Base-by-base conservation (phyloP, 495 filamentous ascomycete genomes). In the Hypoxylon cercidicola region DNA sequence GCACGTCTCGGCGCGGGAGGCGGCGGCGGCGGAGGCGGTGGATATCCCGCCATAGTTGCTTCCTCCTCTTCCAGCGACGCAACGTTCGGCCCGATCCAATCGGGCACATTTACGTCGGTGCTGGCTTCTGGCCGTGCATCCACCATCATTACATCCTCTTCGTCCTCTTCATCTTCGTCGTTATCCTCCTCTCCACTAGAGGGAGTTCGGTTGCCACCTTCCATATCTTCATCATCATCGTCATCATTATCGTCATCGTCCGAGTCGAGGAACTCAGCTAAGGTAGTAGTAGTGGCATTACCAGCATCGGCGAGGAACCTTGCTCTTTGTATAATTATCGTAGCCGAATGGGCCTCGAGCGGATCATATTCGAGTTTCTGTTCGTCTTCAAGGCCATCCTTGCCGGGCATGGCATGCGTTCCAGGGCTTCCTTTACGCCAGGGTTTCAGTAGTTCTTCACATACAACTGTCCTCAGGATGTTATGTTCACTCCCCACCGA, bases 351-450 rank as follows among this genome's bases (percentile, higher is more conserved):
- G 4, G 35, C 57, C 32, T 69, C 71, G 9, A 41, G 46, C 4
- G 56, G 59, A 10, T 65, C 57, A 75, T 74, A 59, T 77, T 77
- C 66, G 1, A 72, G 28, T 25, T 65, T 72, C 58, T 91, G 88
- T 68, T 97, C 94, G 67, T 99, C 95, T 72, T 97, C 91, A 15
- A 99, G 89, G 10, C 94, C 94, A 67, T 89, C 85, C 75, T 88
- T 85, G 11, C 93, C 95, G 65, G 97, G 89, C 59, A 88, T 85
- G 32, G 86, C 87, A 79, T 98, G 94, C 16, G 82, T 88, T n/a
- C 88, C 95, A 28, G 83, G 84, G 70, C 95, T 97, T 0, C 96
- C 95, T 62, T 85, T 87, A 34, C 88, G 84, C 95, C 95, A 99
- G 4, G 88, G 82, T 64, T 85, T 88, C 19, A 99, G 86, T 69